phyloP scores from a whole-genome alignment of 176 grass and related monocot species.

The Oryza officinalis region DNA sequence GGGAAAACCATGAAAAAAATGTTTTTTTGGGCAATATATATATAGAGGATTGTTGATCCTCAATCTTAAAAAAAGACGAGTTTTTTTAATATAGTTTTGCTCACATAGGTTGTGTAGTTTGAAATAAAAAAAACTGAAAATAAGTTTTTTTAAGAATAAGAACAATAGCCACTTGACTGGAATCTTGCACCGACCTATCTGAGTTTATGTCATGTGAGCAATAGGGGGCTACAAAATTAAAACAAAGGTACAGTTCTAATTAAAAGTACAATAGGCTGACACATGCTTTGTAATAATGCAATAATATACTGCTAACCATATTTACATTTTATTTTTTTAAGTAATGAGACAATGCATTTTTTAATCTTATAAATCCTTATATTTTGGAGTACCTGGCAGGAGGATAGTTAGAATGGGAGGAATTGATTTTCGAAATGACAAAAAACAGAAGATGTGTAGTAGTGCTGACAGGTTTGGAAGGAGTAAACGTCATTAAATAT shows the following conservation, averaged over 20 bases:
- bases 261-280: not conserved
- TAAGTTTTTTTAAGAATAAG: not conserved
- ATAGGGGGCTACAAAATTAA: not conserved
- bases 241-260: not conserved
- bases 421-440: too few species aligned
- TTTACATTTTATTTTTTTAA: not conserved
- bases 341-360: too few species aligned
- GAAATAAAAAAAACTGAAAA: not conserved
- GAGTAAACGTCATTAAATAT: too few species aligned
- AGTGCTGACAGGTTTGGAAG: too few species aligned
- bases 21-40: not conserved
- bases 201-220: not conserved
- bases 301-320: not conserved
- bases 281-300: not conserved
- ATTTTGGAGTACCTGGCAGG: too few species aligned
- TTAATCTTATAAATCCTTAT: too few species aligned
- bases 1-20: not conserved
- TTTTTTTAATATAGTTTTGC: not conserved
- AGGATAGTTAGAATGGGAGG: too few species aligned
- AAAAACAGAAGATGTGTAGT: too few species aligned
- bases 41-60: not conserved
- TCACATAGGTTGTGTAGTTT: not conserved
- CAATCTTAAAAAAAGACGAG: not conserved
- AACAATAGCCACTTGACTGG: not conserved
- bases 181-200: not conserved